A percentile compares a stretch with the other conserved stretches of the same genome.
Evolutionary conservation across 208 protist genomes (phyloP).

Genomic region (Acanthamoeba sp.): DNA sequence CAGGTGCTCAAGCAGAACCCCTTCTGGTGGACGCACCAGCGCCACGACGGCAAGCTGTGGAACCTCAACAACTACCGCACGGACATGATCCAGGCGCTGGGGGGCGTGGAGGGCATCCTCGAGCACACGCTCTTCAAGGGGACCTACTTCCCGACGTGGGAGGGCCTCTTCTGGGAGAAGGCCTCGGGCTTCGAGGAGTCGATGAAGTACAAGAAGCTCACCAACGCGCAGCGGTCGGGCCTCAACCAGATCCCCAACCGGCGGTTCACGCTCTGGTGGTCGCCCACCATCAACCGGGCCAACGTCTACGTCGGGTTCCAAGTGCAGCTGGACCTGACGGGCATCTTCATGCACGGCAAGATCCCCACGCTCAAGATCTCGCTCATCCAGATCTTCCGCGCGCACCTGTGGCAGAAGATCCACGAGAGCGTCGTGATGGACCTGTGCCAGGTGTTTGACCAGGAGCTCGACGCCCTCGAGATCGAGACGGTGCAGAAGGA

Average conservation of each 20-base stretch:
- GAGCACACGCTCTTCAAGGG: slow-evolving; percentile 99
- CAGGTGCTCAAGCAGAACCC: slow-evolving; percentile 98
- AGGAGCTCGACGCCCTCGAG: slow-evolving; percentile 97
- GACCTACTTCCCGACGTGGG: slow-evolving; percentile 99
- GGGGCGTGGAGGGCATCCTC: slow-evolving; percentile 99
- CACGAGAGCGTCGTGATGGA: slow-evolving; percentile 99
- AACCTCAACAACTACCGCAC: slow-evolving; percentile 99
- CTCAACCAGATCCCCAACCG: slow-evolving; percentile 99
- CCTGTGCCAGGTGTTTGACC: slow-evolving; percentile 97
- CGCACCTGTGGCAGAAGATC: slow-evolving; percentile 99
- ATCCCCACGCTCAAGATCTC: slow-evolving; percentile 99
- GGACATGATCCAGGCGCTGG: slow-evolving; percentile 99
- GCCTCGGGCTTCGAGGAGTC: slow-evolving; percentile 98
- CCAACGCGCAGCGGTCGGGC: slow-evolving; percentile 99
- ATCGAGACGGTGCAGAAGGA: slow-evolving; percentile 99
- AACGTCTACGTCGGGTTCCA: slow-evolving; percentile 99
- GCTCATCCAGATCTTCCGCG: slow-evolving; percentile 99
- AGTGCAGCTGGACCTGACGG: slow-evolving; percentile 99
- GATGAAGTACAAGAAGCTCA: slow-evolving; percentile 99
- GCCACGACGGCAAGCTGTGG: slow-evolving; percentile 99
- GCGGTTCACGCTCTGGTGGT: slow-evolving; percentile 99
- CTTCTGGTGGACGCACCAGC: slow-evolving; percentile 99
- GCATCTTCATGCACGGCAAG: slow-evolving; percentile 99
- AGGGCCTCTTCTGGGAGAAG: slow-evolving; percentile 99
- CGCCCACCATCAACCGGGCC: slow-evolving; percentile 99